These are phyloP conservation scores for Epichloe gansuensis DNA, from an alignment of 2,329 filamentous ascomycete genomes.

Conservation along the genomic window DNA sequence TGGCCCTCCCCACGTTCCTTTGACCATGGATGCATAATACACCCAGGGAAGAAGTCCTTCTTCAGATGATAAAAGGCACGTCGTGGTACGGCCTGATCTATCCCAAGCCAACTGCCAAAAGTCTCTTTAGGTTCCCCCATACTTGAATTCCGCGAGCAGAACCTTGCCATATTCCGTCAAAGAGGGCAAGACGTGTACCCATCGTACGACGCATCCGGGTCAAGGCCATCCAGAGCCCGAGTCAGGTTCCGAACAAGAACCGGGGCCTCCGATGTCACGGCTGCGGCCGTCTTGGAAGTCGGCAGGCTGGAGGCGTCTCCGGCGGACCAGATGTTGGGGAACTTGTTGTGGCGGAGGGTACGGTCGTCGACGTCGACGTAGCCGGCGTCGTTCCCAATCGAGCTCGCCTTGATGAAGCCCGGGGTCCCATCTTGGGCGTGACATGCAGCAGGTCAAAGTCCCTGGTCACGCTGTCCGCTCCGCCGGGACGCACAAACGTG, in stretches of 20 bases:
- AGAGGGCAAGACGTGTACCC: constrained; percentile 46
- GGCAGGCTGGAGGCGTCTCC: constrained; percentile 48
- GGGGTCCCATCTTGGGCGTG: constrained; percentile 48
- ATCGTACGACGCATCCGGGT: constrained; percentile 33
- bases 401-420: constrained; percentile 39
- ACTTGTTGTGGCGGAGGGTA: constrained; percentile 41
- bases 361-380: constrained; percentile 45
- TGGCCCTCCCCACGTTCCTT: constrained; percentile 49
- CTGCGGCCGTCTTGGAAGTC: constrained; percentile 44
- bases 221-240: constrained; percentile 30
- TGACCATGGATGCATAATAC: constrained; percentile 47
- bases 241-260: constrained; percentile 38
- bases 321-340: constrained; percentile 44
- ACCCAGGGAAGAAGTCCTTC: constrained; percentile 61
- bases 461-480: constrained; percentile 30
- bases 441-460: constrained; percentile 45
- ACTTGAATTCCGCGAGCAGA: constrained; percentile 53
- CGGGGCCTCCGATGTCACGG: constrained; percentile 38
- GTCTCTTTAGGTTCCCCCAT: constrained; percentile 53
- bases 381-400: constrained; percentile 41
- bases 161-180: constrained; percentile 48
- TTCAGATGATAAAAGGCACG: constrained; percentile 50
- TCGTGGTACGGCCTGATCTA: constrained; percentile 45
- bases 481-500: constrained; percentile 33
- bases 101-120: constrained; percentile 39